A percentile compares a stretch with the other conserved stretches of the same genome.
These are phyloP conservation scores for Boletus vermiculosoides DNA, from an alignment of 768 basidiomycete species.

Conservation along the genomic window DNA sequence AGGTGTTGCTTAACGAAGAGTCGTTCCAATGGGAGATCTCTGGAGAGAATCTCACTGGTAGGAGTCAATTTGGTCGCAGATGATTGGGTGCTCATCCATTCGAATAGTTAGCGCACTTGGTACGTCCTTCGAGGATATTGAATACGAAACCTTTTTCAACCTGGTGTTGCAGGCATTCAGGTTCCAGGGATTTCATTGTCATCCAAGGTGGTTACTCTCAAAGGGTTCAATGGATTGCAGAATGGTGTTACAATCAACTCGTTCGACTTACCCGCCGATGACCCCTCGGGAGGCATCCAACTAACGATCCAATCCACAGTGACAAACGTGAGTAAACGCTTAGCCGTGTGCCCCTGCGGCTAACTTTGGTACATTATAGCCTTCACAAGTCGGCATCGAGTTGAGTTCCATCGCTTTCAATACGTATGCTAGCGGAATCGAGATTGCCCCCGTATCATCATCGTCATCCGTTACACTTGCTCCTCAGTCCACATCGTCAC, in stretches of 20 bases:
- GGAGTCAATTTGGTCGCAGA: slow-evolving; percentile 7
- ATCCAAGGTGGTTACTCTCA: slow-evolving; percentile 58
- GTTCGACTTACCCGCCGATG: slow-evolving; percentile 69
- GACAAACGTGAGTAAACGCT: slow-evolving; percentile 48
- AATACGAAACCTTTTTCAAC: not conserved
- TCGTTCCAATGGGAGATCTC: slow-evolving; percentile 71
- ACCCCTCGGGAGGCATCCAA: slow-evolving; percentile 69
- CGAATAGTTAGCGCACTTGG: slow-evolving; percentile 56
- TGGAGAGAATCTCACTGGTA: slow-evolving; percentile 61
- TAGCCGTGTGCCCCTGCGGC: not conserved
- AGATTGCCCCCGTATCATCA: slow-evolving; percentile 59
- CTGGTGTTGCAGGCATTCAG: slow-evolving; percentile 44
- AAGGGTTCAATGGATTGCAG: slow-evolving; percentile 69
- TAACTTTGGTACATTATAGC: slow-evolving; percentile 37
- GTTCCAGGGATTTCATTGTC: slow-evolving; percentile 55
- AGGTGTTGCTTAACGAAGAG: slow-evolving; percentile 59
- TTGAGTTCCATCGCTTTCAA: slow-evolving; percentile 62
- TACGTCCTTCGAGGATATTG: slow-evolving; percentile 20
- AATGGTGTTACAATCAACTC: slow-evolving; percentile 59
- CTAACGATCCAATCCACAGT: slow-evolving; percentile 61
- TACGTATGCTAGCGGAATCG: slow-evolving; percentile 48
- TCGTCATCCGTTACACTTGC: slow-evolving; percentile 50
- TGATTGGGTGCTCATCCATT: slow-evolving; percentile 5
- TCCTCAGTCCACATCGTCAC: slow-evolving; percentile 49
- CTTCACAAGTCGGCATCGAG: slow-evolving; percentile 72